Evolutionary conservation across 2,329 filamentous ascomycete genomes (phyloP).

Genomic region (Penicillium vulpinum): DNA sequence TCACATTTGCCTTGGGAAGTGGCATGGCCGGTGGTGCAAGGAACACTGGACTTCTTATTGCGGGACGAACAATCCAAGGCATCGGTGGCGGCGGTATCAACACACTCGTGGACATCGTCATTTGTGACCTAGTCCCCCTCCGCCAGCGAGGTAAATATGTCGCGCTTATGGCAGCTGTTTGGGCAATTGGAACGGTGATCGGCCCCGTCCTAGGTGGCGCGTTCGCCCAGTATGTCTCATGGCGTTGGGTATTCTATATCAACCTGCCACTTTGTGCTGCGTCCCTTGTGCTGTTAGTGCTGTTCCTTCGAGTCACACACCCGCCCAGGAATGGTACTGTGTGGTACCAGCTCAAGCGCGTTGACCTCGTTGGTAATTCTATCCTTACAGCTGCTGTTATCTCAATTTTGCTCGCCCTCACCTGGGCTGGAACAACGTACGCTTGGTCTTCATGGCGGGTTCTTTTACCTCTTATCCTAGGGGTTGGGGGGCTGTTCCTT

Average conservation of each 20-base stretch:
- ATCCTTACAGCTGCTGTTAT: slow-evolving; percentile 30
- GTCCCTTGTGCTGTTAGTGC: not conserved
- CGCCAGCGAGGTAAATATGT: slow-evolving; percentile 11
- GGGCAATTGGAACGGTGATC: slow-evolving; percentile 2
- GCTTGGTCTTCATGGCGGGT: slow-evolving; percentile 33
- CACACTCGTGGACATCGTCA: slow-evolving; percentile 1
- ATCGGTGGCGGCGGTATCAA: slow-evolving; percentile 8
- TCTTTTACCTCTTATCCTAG: slow-evolving; percentile 32
- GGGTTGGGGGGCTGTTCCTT: slow-evolving; percentile 22
- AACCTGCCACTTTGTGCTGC: slow-evolving; percentile 3
- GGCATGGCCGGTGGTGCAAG: slow-evolving; percentile 53
- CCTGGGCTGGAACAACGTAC: slow-evolving; percentile 32
- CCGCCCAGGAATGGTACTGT: not conserved
- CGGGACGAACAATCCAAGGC: slow-evolving; percentile 6
- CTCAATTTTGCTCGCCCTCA: slow-evolving; percentile 33
- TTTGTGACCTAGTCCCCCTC: slow-evolving; percentile 8
- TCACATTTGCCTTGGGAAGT: slow-evolving; percentile 55
- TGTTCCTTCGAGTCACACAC: slow-evolving; percentile 15
- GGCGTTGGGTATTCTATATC: slow-evolving; percentile 15
- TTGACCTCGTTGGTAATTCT: slow-evolving; percentile 34
- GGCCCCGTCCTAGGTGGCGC: slow-evolving; percentile 8
- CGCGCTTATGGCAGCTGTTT: slow-evolving; percentile 5
- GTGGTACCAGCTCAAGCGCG: not conserved
- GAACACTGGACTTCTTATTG: slow-evolving; percentile 23
- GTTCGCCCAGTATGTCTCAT: not conserved